These are phyloP conservation scores for Ganoderma lucidum DNA, from an alignment of 1,284 basidiomycete species.

Conservation along the genomic window DNA sequence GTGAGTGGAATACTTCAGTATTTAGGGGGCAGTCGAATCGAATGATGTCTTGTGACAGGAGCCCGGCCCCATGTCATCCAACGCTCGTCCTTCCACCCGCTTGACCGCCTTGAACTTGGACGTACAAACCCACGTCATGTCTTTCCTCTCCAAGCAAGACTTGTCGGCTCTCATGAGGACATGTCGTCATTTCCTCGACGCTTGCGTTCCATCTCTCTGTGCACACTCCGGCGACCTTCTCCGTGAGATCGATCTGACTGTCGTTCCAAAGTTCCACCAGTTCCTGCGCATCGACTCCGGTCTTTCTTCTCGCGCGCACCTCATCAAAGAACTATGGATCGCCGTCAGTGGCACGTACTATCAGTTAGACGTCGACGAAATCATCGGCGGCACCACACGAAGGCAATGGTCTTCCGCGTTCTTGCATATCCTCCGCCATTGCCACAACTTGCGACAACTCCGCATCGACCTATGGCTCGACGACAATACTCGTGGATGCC, in stretches of 20 bases:
- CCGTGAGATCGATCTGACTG: not conserved
- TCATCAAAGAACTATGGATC: constrained; percentile 1
- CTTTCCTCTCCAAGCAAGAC: not conserved
- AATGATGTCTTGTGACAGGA: too few species aligned
- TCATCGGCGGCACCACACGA: not conserved
- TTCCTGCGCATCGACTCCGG: not conserved
- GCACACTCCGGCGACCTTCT: not conserved
- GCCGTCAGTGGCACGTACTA: not conserved
- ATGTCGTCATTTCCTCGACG: not conserved
- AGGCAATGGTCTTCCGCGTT: not conserved
- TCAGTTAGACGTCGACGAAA: too few species aligned
- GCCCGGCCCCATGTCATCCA: too few species aligned
- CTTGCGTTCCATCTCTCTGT: not conserved
- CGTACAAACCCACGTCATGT: constrained; percentile 6
- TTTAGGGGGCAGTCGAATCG: too few species aligned
- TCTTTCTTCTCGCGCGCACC: not conserved
- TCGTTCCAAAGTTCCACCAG: not conserved
- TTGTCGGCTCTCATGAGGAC: constrained; percentile 6
- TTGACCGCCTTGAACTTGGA: too few species aligned
- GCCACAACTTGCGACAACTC: not conserved
- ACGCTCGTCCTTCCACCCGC: constrained; percentile 30
- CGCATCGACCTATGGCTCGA: constrained; percentile 5
- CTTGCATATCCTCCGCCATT: not conserved
- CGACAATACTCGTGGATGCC: too few species aligned
- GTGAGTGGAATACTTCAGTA: too few species aligned